A percentile compares a stretch with the other conserved stretches of the same genome.
Conservation (phyloP, 306 rosid genomes). For the Vachellia collinsii region DNA sequence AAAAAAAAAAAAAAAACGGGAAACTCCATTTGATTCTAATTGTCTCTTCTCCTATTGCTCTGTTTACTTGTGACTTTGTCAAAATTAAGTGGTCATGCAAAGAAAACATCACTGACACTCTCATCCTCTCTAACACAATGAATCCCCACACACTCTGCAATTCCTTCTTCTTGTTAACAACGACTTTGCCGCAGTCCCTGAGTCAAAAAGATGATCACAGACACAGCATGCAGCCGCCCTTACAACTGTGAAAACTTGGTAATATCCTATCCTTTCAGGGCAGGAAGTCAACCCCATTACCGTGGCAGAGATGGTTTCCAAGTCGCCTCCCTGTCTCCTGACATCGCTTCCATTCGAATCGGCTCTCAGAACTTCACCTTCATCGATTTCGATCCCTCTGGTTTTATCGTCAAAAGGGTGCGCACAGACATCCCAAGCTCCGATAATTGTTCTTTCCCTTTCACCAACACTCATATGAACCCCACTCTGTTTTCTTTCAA, state of each 20-base stretch:
- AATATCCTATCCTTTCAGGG: conserved; percentile 54
- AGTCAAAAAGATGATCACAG: not conserved
- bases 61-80: too few species aligned
- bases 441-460: not conserved
- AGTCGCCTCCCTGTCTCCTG: not conserved
- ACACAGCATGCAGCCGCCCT: not conserved
- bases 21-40: too few species aligned
- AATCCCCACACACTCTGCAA: not conserved
- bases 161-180: not conserved
- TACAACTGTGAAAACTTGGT: not conserved
- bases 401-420: conserved; percentile 3
- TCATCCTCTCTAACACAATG: not conserved
- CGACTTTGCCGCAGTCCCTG: not conserved
- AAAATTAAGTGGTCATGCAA: too few species aligned
- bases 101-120: too few species aligned
- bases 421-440: too few species aligned
- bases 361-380: not conserved
- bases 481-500: not conserved
- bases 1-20: too few species aligned
- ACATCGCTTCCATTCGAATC: not conserved
- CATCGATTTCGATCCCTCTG: fast-evolving
- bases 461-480: not conserved
- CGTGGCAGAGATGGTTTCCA: conserved; percentile 21
- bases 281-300: fast-evolving
- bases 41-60: too few species aligned